Evolutionary conservation across 2,329 filamentous ascomycete species (phyloP).

Genomic region (Plenodomus biglobosus): DNA sequence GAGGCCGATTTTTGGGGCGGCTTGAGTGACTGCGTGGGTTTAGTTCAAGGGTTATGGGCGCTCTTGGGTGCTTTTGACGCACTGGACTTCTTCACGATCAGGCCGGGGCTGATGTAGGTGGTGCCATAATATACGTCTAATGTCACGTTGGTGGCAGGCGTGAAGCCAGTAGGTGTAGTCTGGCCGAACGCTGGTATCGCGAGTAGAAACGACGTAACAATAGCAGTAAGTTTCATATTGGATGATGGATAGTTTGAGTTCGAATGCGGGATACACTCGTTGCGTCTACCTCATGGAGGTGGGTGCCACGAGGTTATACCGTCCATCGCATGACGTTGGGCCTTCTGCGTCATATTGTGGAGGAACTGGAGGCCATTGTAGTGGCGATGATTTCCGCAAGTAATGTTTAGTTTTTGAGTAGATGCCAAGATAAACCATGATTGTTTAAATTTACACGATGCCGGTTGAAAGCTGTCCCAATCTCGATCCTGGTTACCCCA

Average conservation of each 20-base stretch:
- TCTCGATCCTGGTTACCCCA: background rate
- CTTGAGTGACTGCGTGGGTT: conserved; percentile 14
- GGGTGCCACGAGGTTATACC: background rate
- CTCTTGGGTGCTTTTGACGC: background rate
- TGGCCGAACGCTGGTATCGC: conserved; percentile 20
- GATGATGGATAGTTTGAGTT: background rate
- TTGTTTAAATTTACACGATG: background rate
- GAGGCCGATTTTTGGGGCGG: conserved; percentile 27
- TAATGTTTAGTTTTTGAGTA: background rate
- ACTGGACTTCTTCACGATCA: conserved; percentile 34
- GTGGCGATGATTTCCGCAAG: background rate
- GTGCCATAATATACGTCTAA: conserved; percentile 37
- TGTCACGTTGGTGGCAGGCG: conserved; percentile 22
- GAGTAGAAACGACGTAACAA: conserved; percentile 10
- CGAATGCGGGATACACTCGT: background rate
- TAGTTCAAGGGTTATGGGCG: background rate
- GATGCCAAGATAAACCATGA: background rate
- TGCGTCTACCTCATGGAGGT: background rate
- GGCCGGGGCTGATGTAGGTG: conserved; percentile 31
- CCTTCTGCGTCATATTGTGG: background rate
- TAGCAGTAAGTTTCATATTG: conserved; percentile 13
- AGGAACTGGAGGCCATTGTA: background rate
- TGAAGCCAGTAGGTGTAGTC: conserved; percentile 28
- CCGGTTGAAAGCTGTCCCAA: background rate
- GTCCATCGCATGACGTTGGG: background rate